Evolutionary conservation across 208 protist genomes (phyloP).

Genomic region (Plasmodiophora brassicae): DNA sequence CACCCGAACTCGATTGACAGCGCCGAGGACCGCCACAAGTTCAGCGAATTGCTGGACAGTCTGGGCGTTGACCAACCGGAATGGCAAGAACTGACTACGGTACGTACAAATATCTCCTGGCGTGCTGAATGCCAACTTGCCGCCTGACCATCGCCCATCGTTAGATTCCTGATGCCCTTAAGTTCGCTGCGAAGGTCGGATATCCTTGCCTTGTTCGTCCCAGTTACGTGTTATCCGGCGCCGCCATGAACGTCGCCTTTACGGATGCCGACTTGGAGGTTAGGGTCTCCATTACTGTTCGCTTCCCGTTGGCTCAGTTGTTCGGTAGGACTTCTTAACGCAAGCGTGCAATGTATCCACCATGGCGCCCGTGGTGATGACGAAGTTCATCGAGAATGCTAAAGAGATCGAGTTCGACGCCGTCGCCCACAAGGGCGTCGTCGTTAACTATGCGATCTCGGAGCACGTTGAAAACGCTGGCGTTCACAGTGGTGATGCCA

Average conservation of each 20-base stretch:
- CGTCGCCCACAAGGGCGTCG: slow-evolving; percentile 85
- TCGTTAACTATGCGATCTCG: slow-evolving; percentile 91
- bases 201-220: slow-evolving; percentile 89
- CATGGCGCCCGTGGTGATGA: slow-evolving; percentile 84
- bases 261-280: slow-evolving; percentile 85
- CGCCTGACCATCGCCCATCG: no score
- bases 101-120: slow-evolving; percentile 56
- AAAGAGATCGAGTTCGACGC: slow-evolving; percentile 97
- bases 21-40: slow-evolving; percentile 82
- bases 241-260: slow-evolving; percentile 90
- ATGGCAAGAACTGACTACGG: slow-evolving; percentile 82
- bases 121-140: background rate
- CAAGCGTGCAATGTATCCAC: slow-evolving; percentile 53
- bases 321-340: slow-evolving; percentile 26
- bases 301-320: no score
- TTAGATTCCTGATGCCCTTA: slow-evolving; percentile 45
- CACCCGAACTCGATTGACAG: slow-evolving; percentile 80
- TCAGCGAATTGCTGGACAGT: slow-evolving; percentile 73
- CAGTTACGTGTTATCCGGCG: slow-evolving; percentile 92
- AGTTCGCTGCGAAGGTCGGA: slow-evolving; percentile 64
- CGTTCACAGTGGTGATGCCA: slow-evolving; percentile 91
- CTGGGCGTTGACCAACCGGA: slow-evolving; percentile 88
- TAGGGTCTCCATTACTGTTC: no score
- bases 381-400: slow-evolving; percentile 89
- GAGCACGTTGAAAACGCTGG: slow-evolving; percentile 97